Evolutionary conservation across 768 basidiomycete species (phyloP).

Genomic region (Russula compacta): DNA sequence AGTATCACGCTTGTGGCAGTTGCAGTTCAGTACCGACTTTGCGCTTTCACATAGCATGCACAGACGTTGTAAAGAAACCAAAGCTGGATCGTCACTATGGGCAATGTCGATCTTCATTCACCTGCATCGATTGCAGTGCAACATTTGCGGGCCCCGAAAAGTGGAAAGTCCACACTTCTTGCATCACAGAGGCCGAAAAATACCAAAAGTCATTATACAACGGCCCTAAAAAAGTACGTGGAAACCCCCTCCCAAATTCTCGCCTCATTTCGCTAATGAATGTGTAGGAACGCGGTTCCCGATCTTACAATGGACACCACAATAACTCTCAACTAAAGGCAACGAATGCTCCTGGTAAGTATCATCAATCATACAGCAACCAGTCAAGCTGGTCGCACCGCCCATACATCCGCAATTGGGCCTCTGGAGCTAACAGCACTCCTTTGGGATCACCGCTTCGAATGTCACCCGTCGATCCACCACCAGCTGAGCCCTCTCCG

Average conservation of each 20-base stretch:
- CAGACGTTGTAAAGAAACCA: slow-evolving; percentile 88
- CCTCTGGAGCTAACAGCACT: slow-evolving; percentile 62
- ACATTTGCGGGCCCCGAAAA: slow-evolving; percentile 69
- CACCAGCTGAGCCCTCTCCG: slow-evolving; percentile 19
- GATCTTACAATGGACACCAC: neutral
- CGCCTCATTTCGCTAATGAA: slow-evolving; percentile 8
- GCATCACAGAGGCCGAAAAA: slow-evolving; percentile 88
- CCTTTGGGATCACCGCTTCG: slow-evolving; percentile 57
- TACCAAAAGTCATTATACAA: slow-evolving; percentile 85
- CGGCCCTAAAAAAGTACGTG: slow-evolving; percentile 52
- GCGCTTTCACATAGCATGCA: slow-evolving; percentile 44
- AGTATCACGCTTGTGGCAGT: neutral
- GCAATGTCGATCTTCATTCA: slow-evolving; percentile 58
- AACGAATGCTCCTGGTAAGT: slow-evolving; percentile 21
- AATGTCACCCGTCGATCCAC: slow-evolving; percentile 36
- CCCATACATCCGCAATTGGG: slow-evolving; percentile 17
- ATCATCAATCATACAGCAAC: slow-evolving; percentile 1
- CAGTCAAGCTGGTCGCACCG: slow-evolving; percentile 13
- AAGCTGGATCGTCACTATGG: slow-evolving; percentile 74
- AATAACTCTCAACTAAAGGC: slow-evolving; percentile 3
- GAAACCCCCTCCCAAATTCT: neutral
- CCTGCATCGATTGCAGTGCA: slow-evolving; percentile 83
- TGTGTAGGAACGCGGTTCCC: neutral
- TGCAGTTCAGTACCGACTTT: neutral
- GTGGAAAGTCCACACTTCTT: slow-evolving; percentile 76